Percentiles rank a stretch among this genome's conserved stretches.
Conservation (phyloP, 2,329 filamentous ascomycete genomes). For the Curvularia lunata region DNA sequence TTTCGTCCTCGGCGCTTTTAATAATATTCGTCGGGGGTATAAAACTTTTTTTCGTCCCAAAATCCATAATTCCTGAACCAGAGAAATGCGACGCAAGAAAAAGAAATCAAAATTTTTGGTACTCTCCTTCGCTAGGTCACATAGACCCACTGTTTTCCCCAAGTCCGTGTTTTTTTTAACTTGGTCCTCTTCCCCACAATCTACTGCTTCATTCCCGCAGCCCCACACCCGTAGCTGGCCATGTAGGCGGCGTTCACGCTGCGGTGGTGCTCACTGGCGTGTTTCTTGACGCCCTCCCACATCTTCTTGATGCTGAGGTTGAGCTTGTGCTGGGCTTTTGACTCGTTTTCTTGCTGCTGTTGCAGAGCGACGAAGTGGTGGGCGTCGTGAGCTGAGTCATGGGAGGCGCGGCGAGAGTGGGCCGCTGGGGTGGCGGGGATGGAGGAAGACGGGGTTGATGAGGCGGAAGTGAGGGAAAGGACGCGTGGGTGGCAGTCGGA, state of each 20-base stretch:
- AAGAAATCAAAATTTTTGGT: background rate
- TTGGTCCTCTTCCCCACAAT: background rate
- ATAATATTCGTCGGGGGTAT: conserved; percentile 1
- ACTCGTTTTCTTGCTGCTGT: conserved; percentile 14
- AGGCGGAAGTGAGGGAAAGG: conserved; percentile 23
- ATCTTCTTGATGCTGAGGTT: conserved; percentile 37
- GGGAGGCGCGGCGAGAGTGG: conserved; percentile 25
- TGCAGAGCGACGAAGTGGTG: conserved; percentile 26
- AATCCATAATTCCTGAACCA: background rate
- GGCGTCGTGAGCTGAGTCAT: conserved; percentile 31
- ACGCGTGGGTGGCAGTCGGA: conserved; percentile 32
- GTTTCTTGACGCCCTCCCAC: conserved; percentile 38
- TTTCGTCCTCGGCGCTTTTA: background rate
- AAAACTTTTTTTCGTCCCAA: background rate
- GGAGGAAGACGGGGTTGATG: conserved; percentile 14
- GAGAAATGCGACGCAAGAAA: background rate
- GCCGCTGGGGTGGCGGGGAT: conserved; percentile 16
- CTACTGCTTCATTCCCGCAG: background rate
- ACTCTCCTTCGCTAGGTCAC: background rate
- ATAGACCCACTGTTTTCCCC: background rate
- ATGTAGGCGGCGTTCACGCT: conserved; percentile 39
- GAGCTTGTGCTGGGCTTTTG: conserved; percentile 27
- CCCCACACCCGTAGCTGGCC: conserved; percentile 31
- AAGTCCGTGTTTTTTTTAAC: background rate
- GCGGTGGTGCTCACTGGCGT: conserved; percentile 38